phyloP scores from a whole-genome alignment of 2,329 filamentous ascomycete species.

The Coniochaeta prunicola region DNA sequence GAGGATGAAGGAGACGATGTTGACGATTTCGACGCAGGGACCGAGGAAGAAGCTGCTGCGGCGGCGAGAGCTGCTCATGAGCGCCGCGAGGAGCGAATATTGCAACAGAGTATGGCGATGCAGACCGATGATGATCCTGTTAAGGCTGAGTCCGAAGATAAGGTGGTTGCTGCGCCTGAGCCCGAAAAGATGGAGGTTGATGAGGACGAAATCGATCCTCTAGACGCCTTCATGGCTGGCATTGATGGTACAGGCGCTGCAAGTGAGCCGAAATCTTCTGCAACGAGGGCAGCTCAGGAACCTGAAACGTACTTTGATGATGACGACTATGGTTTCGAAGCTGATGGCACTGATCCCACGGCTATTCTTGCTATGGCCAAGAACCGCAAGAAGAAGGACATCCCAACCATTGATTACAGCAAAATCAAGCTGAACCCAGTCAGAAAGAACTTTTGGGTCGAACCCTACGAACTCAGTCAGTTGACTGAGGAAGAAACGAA shows the following conservation, averaged over 20 bases:
- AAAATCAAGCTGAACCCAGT: constrained; percentile 83
- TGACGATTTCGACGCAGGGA: constrained; percentile 57
- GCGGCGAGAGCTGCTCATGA: constrained; percentile 81
- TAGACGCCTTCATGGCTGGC: constrained; percentile 94
- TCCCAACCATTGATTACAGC: constrained; percentile 78
- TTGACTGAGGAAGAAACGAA: constrained; percentile 81
- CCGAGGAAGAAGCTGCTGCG: constrained; percentile 81
- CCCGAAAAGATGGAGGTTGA: constrained; percentile 47
- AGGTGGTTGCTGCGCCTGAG: constrained; percentile 12
- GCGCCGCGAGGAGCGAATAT: constrained; percentile 64
- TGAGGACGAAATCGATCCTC: constrained; percentile 74
- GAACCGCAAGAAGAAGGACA: constrained; percentile 86
- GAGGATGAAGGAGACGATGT: constrained; percentile 63
- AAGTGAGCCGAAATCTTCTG: constrained; percentile 12
- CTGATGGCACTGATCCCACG: constrained; percentile 35
- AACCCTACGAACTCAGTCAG: constrained; percentile 74
- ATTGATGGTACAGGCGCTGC: constrained; percentile 40
- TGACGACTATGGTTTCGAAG: constrained; percentile 57
- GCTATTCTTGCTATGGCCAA: constrained; percentile 45
- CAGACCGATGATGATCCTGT: constrained; percentile 32
- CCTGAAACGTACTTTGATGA: constrained; percentile 88
- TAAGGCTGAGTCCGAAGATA: constrained; percentile 13
- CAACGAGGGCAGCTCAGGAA: constrained; percentile 50
- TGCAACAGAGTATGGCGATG: constrained; percentile 39
- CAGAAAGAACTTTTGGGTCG: constrained; percentile 90